phyloP scores from a whole-genome alignment of 345 rosid genomes.

The Eutrema yunnanense region DNA sequence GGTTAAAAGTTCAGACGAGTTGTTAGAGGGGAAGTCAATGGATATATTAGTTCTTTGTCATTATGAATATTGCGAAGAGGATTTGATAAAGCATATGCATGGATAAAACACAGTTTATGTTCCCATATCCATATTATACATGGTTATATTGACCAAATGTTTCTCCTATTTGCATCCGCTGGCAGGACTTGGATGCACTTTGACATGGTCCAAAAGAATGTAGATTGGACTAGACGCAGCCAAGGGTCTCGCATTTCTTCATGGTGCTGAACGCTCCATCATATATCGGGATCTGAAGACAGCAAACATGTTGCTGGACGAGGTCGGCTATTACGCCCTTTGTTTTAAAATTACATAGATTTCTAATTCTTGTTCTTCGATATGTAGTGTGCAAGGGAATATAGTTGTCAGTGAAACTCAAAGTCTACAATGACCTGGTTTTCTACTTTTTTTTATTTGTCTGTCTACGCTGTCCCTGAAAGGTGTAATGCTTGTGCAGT shows the following conservation, averaged over 20 bases:
- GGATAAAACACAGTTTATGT: neutral
- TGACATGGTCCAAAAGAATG: conserved; percentile 93
- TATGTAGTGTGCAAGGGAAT: neutral
- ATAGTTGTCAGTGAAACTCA: neutral
- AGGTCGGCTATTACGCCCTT: conserved; percentile 35
- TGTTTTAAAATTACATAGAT: neutral
- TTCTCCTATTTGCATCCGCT: conserved; percentile 13
- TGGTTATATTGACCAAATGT: neutral
- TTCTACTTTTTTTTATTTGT: neutral
- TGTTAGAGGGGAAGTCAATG: no score
- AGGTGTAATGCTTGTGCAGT: conserved; percentile 41
- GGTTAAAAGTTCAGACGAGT: no score
- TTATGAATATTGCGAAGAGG: neutral
- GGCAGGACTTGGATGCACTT: conserved; percentile 68
- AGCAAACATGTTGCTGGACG: conserved; percentile 86
- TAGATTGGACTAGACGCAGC: conserved; percentile 93
- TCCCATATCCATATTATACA: neutral
- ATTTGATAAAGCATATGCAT: neutral
- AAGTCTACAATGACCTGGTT: neutral
- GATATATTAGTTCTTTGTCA: no score
- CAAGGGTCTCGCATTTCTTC: conserved; percentile 93
- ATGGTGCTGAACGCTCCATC: conserved; percentile 81
- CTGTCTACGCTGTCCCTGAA: conserved; percentile 22
- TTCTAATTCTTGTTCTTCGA: neutral
- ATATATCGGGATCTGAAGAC: conserved; percentile 98